Evolutionary conservation across 176 grass and related monocot genomes (phyloP).

Genomic region (Cenchrus fungigraminus): DNA sequence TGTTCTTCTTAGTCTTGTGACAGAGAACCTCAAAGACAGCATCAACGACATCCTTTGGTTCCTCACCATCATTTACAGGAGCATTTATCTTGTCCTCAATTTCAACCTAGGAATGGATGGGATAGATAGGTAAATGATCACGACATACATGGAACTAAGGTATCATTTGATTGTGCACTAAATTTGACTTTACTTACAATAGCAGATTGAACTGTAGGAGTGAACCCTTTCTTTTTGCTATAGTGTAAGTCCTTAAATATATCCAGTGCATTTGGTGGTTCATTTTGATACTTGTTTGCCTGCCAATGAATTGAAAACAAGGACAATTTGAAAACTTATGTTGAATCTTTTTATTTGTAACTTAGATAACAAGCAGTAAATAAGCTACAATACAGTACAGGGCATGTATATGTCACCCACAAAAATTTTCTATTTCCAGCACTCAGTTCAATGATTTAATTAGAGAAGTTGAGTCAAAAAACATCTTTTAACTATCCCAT

Average conservation of each 20-base stretch:
- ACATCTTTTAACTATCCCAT: too few species aligned
- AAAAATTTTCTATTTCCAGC: too few species aligned
- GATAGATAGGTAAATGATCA: not conserved
- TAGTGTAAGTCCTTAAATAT: not conserved
- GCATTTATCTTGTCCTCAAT: not conserved
- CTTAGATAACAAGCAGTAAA: too few species aligned
- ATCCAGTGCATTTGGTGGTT: not conserved
- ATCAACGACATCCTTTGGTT: not conserved
- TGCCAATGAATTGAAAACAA: not conserved
- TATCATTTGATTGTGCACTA: too few species aligned
- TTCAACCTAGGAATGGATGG: not conserved
- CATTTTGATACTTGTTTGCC: not conserved
- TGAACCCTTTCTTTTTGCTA: not conserved
- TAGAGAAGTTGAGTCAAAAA: too few species aligned
- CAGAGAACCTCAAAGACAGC: not conserved
- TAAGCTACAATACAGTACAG: too few species aligned
- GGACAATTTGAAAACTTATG: too few species aligned
- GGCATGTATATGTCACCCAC: too few species aligned
- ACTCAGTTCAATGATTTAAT: too few species aligned
- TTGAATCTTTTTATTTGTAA: too few species aligned
- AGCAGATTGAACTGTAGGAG: not conserved
- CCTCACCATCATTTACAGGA: not conserved
- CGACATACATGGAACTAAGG: too few species aligned
- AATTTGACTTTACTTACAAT: not conserved
- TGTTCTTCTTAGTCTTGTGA: too few species aligned